Percentiles rank a stretch among this genome's conserved stretches.
These are phyloP conservation scores for Blastobotrys indianensis DNA, from an alignment of 1,139 yeast genomes.

Conservation along the genomic window DNA sequence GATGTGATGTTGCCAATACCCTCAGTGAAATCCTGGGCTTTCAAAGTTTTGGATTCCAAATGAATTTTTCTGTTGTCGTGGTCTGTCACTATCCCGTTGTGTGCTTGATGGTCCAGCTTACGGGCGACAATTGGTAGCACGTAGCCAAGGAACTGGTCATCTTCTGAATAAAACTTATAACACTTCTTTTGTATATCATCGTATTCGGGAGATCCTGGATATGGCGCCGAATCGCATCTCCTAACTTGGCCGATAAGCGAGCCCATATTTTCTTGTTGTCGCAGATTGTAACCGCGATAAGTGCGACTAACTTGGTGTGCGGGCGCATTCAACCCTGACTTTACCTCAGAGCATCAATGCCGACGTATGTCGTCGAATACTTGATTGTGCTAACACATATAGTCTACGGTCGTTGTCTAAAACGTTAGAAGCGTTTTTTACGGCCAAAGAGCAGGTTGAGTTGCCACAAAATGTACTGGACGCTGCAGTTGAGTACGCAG, in stretches of 20 bases:
- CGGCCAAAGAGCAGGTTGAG: slow-evolving; percentile 12
- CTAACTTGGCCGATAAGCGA: slow-evolving; percentile 34
- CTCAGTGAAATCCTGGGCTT: slow-evolving; percentile 42
- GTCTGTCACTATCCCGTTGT: too few relatives aligned
- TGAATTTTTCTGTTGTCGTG: slow-evolving; percentile 31
- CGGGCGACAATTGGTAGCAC: slow-evolving; percentile 44
- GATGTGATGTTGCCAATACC: slow-evolving; percentile 43
- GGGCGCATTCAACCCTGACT: too few relatives aligned
- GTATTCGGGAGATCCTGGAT: slow-evolving; percentile 17
- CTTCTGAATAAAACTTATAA: slow-evolving; percentile 47
- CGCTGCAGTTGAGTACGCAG: slow-evolving; percentile 27
- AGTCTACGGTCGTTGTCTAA: slow-evolving; percentile 19
- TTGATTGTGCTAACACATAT: not conserved
- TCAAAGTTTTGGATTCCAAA: slow-evolving; percentile 35
- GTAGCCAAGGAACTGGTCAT: slow-evolving; percentile 49
- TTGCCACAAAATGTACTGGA: slow-evolving; percentile 17
- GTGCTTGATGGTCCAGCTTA: slow-evolving; percentile 28
- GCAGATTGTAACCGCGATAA: too few relatives aligned
- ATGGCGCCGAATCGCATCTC: slow-evolving; percentile 41
- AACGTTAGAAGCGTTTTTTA: slow-evolving; percentile 18
- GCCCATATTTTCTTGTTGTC: not conserved
- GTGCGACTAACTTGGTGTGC: too few relatives aligned
- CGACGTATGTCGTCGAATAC: not conserved
- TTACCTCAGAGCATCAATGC: not conserved
- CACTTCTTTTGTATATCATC: slow-evolving; percentile 24